Base-by-base conservation (phyloP, 108 stramenopile genomes). In the Bacterosira constricta region DNA sequence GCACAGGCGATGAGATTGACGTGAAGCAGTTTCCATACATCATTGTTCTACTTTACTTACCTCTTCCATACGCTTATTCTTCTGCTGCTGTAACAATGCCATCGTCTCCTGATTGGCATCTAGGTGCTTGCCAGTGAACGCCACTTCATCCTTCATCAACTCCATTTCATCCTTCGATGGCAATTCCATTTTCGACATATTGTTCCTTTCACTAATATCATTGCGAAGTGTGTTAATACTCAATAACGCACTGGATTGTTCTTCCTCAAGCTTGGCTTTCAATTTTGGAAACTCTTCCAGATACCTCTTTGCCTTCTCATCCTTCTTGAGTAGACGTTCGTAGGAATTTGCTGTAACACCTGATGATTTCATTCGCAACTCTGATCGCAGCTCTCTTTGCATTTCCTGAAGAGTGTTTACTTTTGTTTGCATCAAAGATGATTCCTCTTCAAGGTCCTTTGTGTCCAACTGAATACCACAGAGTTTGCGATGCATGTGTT, bases 161-260 rank as follows among this genome's bases (percentile, higher is more conserved):
- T 65, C 46, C 21, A 73, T 30, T 46, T 73, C 73, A 2, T 57
- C 63, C 46, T 65, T 56, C 39, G 73, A 65, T 58, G 73, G 73
- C 31, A 73, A 41, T 41, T 35, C 18, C 54, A 58, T 27, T 25
- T 56, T 26, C 32, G n/a, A 42, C 20, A 45, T 25, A 6, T 25
- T 63, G 6, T 29, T 26, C 26, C 17, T 66, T 34, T 66, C 59
- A 20, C 63, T 52, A 7, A 75, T 32, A 45, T 75, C 73, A 58
- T 35, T 10, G 30, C 29, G 45, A 21, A 75, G 64, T 13, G 46
- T 39, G 15, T 60, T 49, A 32, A 75, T 60, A 11, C 21, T 57
- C 34, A 11, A 53, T 35, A 20, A 31, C 9, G 59, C 18, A 36
- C 9, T 10, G 4, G 34, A 13, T 3, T 38, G 64, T 64, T 75